Percentiles rank a stretch among this genome's conserved stretches.
Conservation (phyloP, 495 filamentous ascomycete genomes). For the Penicillium cinerascens region DNA sequence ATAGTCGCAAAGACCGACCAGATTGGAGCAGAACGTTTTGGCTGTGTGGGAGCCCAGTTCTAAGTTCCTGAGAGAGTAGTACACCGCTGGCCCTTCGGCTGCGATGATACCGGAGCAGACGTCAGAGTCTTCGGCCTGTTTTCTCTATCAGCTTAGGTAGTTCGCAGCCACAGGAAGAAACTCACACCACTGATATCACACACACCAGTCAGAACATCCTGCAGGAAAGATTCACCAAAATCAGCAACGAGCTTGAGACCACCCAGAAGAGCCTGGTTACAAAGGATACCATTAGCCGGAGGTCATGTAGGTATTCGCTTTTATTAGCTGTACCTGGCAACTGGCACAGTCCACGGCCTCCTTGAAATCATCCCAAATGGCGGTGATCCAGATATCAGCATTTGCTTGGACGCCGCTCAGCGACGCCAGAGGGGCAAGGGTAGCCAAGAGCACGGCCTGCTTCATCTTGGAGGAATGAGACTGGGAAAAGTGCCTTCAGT, state of each 20-base stretch:
- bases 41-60: conserved; percentile 45
- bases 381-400: conserved; percentile 9
- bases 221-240: conserved; percentile 41
- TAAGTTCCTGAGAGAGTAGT: conserved; percentile 44
- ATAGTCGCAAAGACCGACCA: conserved; percentile 49
- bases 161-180: background rate
- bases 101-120: conserved; percentile 47
- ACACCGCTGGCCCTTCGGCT: conserved; percentile 48
- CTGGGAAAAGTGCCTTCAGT: background rate
- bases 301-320: background rate
- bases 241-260: conserved; percentile 43
- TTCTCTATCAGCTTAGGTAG: background rate
- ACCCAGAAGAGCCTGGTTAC: conserved; percentile 36
- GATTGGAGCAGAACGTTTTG: conserved; percentile 43
- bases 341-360: conserved; percentile 19
- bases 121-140: conserved; percentile 43
- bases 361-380: conserved; percentile 23
- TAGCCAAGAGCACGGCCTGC: conserved; percentile 1
- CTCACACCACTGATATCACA: conserved; percentile 44
- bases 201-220: conserved; percentile 37
- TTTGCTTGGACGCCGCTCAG: conserved; percentile 2
- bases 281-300: background rate
- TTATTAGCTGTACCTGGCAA: conserved; percentile 16
- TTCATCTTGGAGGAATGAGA: conserved; percentile 4
- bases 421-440: conserved; percentile 1